phyloP scores from a whole-genome alignment of 257 asterid species.

The Cruciata laevipes region DNA sequence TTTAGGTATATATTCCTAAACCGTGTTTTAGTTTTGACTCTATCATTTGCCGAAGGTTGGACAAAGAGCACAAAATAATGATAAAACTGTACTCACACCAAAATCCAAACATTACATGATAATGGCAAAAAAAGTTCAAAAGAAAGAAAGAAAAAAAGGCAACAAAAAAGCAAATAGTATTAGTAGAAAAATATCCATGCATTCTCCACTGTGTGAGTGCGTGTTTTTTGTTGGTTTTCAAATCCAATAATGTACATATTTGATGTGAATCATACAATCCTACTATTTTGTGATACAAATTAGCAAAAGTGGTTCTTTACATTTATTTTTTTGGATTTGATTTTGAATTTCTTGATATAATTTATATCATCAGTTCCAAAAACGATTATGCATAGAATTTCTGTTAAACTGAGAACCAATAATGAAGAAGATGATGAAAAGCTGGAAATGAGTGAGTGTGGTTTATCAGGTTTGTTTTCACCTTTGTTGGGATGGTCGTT shows the following conservation, averaged over 20 bases:
- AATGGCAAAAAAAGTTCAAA: not conserved
- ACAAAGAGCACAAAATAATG: not conserved
- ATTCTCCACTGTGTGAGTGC: not conserved
- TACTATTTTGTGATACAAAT: too few relatives aligned
- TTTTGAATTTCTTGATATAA: too few relatives aligned
- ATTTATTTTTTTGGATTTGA: too few relatives aligned
- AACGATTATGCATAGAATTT: not conserved
- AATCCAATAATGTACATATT: not conserved
- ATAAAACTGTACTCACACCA: not conserved
- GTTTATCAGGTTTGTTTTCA: constrained; percentile 1
- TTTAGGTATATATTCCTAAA: constrained; percentile 1
- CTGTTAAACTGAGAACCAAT: not conserved
- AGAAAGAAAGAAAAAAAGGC: not conserved
- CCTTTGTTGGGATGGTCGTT: constrained; percentile 4
- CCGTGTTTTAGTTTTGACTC: not conserved
- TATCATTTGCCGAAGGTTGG: not conserved
- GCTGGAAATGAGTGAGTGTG: not conserved
- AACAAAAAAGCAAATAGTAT: not conserved
- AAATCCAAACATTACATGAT: not conserved
- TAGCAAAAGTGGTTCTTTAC: too few relatives aligned
- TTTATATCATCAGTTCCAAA: too few relatives aligned
- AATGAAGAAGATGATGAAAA: constrained; percentile 4
- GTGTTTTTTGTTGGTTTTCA: not conserved
- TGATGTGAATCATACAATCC: not conserved
- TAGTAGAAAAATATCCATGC: not conserved